Percentiles rank a stretch among this genome's conserved stretches.
phyloP scores from a whole-genome alignment of 192 early-diverging fungal species.

The Entophlyctis helioformis region DNA sequence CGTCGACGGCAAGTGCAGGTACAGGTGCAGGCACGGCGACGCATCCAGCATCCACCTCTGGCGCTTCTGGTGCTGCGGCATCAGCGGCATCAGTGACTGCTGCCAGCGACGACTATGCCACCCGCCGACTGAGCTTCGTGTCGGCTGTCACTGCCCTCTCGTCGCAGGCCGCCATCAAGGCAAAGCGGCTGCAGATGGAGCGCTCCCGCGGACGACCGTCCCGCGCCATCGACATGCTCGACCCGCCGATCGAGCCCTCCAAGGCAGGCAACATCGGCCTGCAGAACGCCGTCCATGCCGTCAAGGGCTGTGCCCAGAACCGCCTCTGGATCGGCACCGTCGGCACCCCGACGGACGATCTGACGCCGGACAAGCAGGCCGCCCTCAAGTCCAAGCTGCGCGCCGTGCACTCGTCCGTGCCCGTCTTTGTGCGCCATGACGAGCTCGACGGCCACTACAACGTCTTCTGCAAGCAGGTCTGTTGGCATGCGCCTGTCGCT shows the following conservation, averaged over 20 bases:
- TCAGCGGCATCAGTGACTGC: too few relatives aligned
- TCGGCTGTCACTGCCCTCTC: too few relatives aligned
- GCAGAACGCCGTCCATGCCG: conserved; percentile 75
- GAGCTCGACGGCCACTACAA: conserved; percentile 89
- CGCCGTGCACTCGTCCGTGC: conserved; percentile 51
- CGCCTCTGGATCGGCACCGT: conserved; percentile 43
- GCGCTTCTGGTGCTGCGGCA: too few relatives aligned
- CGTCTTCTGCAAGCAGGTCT: conserved; percentile 89
- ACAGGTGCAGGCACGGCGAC: too few relatives aligned
- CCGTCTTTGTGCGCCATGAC: conserved; percentile 68
- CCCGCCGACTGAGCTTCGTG: too few relatives aligned
- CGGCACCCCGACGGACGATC: conserved; percentile 60
- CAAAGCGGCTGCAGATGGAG: conserved; percentile 1
- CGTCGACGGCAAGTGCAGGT: too few relatives aligned
- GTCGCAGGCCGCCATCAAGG: too few relatives aligned
- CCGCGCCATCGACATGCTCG: conserved; percentile 25
- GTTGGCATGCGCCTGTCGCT: too few relatives aligned
- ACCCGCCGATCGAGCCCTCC: conserved; percentile 50
- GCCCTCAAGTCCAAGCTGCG: conserved; percentile 50
- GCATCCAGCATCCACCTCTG: too few relatives aligned
- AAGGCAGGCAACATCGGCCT: conserved; percentile 88
- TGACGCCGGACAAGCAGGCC: conserved; percentile 43
- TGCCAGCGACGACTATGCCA: too few relatives aligned
- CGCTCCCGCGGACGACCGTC: too few relatives aligned
- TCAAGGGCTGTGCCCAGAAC: conserved; percentile 1